Conservation (phyloP, 2,329 filamentous ascomycete species). For the Daldinia sp. region DNA sequence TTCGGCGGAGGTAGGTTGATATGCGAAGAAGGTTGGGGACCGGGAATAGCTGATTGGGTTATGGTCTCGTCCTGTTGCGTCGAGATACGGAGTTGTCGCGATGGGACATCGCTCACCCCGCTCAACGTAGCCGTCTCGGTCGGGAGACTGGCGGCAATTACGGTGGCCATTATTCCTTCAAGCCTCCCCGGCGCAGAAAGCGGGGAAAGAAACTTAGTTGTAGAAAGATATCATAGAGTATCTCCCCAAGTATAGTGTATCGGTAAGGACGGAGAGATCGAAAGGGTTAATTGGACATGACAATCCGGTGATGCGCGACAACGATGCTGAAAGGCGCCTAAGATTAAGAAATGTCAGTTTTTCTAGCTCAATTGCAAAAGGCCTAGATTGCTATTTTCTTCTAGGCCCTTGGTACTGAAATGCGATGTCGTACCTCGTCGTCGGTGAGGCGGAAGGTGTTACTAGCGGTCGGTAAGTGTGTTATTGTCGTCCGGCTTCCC, state of each 20-base stretch:
- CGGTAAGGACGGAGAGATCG: slow-evolving; percentile 33
- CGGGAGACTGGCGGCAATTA: slow-evolving; percentile 55
- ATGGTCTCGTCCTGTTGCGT: slow-evolving; percentile 49
- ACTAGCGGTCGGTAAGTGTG: slow-evolving; percentile 15
- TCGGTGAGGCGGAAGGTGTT: slow-evolving; percentile 16
- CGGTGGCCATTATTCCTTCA: slow-evolving; percentile 50
- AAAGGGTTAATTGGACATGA: slow-evolving; percentile 41
- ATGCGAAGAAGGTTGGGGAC: slow-evolving; percentile 53
- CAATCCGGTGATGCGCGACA: slow-evolving; percentile 35
- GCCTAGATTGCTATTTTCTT: slow-evolving; percentile 3
- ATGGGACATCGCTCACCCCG: slow-evolving; percentile 42
- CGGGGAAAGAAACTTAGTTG: slow-evolving; percentile 45
- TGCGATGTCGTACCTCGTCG: slow-evolving; percentile 33
- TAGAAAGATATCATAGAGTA: slow-evolving; percentile 48
- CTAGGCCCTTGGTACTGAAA: background rate
- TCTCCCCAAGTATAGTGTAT: slow-evolving; percentile 30
- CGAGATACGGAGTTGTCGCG: slow-evolving; percentile 47
- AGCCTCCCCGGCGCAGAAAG: slow-evolving; percentile 52
- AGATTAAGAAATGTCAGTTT: slow-evolving; percentile 29
- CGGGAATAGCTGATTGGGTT: slow-evolving; percentile 44
- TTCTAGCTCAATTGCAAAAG: background rate
- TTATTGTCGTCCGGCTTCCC: slow-evolving; percentile 36
- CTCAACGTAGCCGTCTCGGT: slow-evolving; percentile 47
- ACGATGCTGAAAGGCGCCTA: slow-evolving; percentile 30
- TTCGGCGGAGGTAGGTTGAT: slow-evolving; percentile 66